Evolutionary conservation across 2,329 filamentous ascomycete genomes (phyloP), one percentile per base, ranked within the genome.

Genomic region (Phaeomoniella chlamydospora): DNA sequence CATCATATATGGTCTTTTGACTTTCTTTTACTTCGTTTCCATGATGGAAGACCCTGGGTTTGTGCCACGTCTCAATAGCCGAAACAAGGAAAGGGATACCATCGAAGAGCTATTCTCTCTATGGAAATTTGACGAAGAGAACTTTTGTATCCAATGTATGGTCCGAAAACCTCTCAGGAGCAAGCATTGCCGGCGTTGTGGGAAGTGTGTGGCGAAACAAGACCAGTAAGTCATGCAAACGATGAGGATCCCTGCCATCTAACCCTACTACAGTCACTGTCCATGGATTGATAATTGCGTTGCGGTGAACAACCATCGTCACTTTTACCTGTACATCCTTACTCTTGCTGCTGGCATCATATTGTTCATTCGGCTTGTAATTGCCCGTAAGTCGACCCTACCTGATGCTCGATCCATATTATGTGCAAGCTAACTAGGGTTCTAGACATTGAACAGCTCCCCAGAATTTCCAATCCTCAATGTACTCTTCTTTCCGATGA

Each of bases 221-320:
- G 90, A 98, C 53, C 90, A 98, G 85, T 92, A 61, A 69, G 83
- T 69, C 18, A 29, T 16, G 13, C 16, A 22, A 10, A n/a, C n/a
- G n/a, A n/a, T n/a, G n/a, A n/a, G n/a, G n/a, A n/a, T n/a, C n/a
- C n/a, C n/a, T n/a, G n/a, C n/a, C n/a, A n/a, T n/a, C n/a, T n/a
- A n/a, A n/a, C 9, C 34, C 36, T 14, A 15, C 31, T 42, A 18
- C 45, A 92, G 85, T 52, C 90, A 98, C 54, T 98, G 90, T 51
- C 90, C 90, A 0, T 98, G 90, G 90, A 83, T 96, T 15, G 82
- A 93, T 60, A 96, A 94, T 58, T 98, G 90, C 50, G 74, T 98
- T 30, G 90, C 84, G 31, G 74, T 90, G 43, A 96, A 96, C 62
- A 98, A 96, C 55, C 82, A 96, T 51, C 78, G 90, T 11, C 87